These are phyloP conservation scores for Brassica napus DNA, from an alignment of 345 rosid species.

Conservation along the genomic window Da-Ae NC_063438.1:9191501-9192000, in stretches of 20 bases:
- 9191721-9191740: background rate
- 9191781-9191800: background rate
- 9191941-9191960: too few relatives aligned
- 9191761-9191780: background rate
- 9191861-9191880: too few relatives aligned
- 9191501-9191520: background rate
- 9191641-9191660: background rate
- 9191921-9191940: too few relatives aligned
- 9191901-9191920: too few relatives aligned
- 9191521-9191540: background rate
- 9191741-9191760: background rate
- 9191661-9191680: background rate
- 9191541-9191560: background rate
- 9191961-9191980: too few relatives aligned
- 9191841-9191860: too few relatives aligned
- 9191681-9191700: background rate
- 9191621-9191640: background rate
- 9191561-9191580: background rate
- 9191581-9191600: too few relatives aligned
- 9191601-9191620: background rate
- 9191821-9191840: too few relatives aligned
- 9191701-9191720: too few relatives aligned
- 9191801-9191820: background rate
- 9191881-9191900: too few relatives aligned
- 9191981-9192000: too few relatives aligned